Conservation (phyloP, 139 green algal species). For the Coccomyxa sp. region DNA sequence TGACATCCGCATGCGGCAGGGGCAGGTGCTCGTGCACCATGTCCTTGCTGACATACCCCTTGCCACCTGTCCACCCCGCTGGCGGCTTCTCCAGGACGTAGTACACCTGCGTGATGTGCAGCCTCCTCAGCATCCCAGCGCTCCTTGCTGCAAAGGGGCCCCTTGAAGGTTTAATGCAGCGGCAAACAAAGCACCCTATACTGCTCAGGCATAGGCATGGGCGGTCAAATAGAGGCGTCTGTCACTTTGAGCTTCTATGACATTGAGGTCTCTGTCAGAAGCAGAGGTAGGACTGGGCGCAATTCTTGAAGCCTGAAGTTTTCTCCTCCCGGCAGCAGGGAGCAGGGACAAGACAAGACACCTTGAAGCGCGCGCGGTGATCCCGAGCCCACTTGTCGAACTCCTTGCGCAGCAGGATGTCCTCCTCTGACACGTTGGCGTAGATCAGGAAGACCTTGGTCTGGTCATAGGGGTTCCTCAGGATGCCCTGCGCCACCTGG, state of each 20-base stretch:
- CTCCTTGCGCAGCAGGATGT: conserved; percentile 83
- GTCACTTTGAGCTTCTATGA: too few relatives aligned
- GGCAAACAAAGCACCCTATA: too few relatives aligned
- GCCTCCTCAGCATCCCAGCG: too few relatives aligned
- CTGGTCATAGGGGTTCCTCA: conserved; percentile 72
- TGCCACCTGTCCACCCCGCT: conserved; percentile 27
- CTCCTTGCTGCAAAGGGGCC: too few relatives aligned
- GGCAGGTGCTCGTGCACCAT: conserved; percentile 51
- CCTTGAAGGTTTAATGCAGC: too few relatives aligned
- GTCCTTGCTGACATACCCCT: conserved; percentile 36
- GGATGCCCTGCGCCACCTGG: conserved; percentile 52
- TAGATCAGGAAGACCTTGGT: conserved; percentile 51
- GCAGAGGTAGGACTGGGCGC: too few relatives aligned
- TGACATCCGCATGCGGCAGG: conserved; percentile 35
- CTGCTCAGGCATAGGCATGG: too few relatives aligned
- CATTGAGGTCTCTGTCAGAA: too few relatives aligned
- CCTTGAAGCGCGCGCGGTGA: neutral
- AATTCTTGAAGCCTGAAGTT: too few relatives aligned
- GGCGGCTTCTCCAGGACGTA: conserved; percentile 58
- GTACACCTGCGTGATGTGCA: conserved; percentile 45
- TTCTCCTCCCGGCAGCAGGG: too few relatives aligned
- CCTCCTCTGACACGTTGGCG: conserved; percentile 79
- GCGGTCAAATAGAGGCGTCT: too few relatives aligned
- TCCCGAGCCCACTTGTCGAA: conserved; percentile 26
- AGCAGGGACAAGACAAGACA: too few relatives aligned